Percentiles rank a stretch among this genome's conserved stretches.
Conservation (phyloP, 2,329 filamentous ascomycete species). For the Esteya vermicola region DNA sequence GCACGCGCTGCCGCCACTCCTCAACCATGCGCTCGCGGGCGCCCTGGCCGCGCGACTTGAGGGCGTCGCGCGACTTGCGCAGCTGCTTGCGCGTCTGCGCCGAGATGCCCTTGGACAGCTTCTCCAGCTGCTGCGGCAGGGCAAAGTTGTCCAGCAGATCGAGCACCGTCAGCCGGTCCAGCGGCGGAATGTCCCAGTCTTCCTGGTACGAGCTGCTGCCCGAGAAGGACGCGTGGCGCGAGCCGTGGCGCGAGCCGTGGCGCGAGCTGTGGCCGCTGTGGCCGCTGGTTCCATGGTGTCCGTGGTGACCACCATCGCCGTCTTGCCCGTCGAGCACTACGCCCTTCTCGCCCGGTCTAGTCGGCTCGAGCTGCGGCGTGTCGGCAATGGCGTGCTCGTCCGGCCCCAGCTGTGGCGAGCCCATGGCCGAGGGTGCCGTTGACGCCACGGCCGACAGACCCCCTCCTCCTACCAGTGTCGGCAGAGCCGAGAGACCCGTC, state of each 20-base stretch:
- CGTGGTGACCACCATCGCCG: not conserved
- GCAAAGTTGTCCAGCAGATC: constrained; percentile 92
- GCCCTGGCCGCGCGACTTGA: constrained; percentile 60
- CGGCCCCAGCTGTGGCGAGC: constrained; percentile 29
- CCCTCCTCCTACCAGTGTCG: not conserved
- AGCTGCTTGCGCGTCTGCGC: constrained; percentile 79
- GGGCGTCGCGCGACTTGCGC: constrained; percentile 63
- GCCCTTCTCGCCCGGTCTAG: constrained; percentile 6
- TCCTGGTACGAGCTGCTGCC: constrained; percentile 74
- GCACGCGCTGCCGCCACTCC: constrained; percentile 77
- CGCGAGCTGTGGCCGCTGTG: no score
- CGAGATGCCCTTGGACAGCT: constrained; percentile 69
- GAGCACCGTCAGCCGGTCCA: constrained; percentile 82
- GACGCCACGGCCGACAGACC: constrained; percentile 28
- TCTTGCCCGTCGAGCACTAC: no score
- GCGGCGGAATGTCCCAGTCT: constrained; percentile 78
- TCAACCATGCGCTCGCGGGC: constrained; percentile 86
- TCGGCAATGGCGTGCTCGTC: constrained; percentile 27
- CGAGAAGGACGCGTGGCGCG: constrained; percentile 70
- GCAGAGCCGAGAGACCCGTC: no score
- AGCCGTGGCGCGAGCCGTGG: no score
- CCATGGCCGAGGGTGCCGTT: constrained; percentile 9
- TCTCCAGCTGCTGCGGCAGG: constrained; percentile 79
- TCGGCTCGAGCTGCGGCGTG: constrained; percentile 35
- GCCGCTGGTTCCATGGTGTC: not conserved